phyloP scores from a whole-genome alignment of 306 rosid genomes.

The Vigna trinervia region DNA sequence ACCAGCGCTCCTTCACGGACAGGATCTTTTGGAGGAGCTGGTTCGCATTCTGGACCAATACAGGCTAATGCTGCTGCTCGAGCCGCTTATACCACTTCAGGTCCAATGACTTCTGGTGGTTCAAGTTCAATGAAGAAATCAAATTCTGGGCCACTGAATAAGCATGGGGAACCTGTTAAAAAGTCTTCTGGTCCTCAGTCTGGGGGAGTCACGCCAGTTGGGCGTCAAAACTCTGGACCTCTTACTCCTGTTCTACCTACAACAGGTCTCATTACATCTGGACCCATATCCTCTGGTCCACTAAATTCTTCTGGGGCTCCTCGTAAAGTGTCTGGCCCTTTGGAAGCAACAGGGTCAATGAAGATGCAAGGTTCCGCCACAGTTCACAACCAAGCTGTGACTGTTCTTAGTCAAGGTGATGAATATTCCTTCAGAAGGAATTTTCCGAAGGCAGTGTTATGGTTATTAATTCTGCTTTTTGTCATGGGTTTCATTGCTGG shows the following conservation, averaged over 20 bases:
- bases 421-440: constrained; percentile 85
- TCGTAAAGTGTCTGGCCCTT: constrained; percentile 88
- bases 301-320: constrained; percentile 92
- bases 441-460: constrained; percentile 81
- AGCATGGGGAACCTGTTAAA: constrained; percentile 96
- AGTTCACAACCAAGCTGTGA: constrained; percentile 81
- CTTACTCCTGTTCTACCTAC: constrained; percentile 87
- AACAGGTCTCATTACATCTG: constrained; percentile 96
- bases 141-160: constrained; percentile 91
- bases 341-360: constrained; percentile 81
- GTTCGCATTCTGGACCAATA: constrained; percentile 94
- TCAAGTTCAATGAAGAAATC: constrained; percentile 78
- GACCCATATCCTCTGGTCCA: constrained; percentile 92
- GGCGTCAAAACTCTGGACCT: constrained; percentile 91
- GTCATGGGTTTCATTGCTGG: constrained; percentile 99
- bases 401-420: constrained; percentile 77
- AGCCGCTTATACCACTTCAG: constrained; percentile 74
- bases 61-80: constrained; percentile 76
- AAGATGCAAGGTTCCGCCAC: constrained; percentile 71
- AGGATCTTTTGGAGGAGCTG: constrained; percentile 92
- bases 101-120: constrained; percentile 76
- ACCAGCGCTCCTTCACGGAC: constrained; percentile 75
- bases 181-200: constrained; percentile 97
- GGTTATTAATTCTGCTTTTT: constrained; percentile 90
- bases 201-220: constrained; percentile 86